phyloP scores from a whole-genome alignment of 306 rosid genomes.

The Comarum palustre region DNA sequence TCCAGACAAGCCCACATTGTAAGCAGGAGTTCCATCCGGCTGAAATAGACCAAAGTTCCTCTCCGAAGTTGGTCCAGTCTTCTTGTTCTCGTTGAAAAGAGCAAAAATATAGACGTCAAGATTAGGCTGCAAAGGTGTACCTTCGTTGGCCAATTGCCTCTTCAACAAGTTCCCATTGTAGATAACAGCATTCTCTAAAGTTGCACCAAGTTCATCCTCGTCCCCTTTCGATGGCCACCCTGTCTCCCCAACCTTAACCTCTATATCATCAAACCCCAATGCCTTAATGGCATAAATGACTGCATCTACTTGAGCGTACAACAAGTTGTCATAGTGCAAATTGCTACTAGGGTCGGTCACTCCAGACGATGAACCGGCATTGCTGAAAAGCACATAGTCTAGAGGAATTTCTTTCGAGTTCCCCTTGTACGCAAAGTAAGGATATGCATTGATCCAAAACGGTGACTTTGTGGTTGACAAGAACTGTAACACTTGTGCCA shows the following conservation, averaged over 20 bases:
- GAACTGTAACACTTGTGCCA: slow-evolving; percentile 64
- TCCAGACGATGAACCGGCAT: slow-evolving; percentile 23
- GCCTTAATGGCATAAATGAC: slow-evolving; percentile 61
- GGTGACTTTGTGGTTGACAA: slow-evolving; percentile 66
- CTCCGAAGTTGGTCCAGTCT: slow-evolving; percentile 88
- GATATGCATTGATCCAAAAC: slow-evolving; percentile 92
- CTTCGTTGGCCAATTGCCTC: slow-evolving; percentile 70
- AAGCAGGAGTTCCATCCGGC: slow-evolving; percentile 78
- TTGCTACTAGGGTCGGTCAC: slow-evolving; percentile 72
- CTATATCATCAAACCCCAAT: slow-evolving; percentile 68
- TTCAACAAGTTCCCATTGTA: slow-evolving; percentile 70
- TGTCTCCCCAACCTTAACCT: slow-evolving; percentile 79
- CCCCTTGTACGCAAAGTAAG: slow-evolving; percentile 78
- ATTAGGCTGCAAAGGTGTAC: slow-evolving; percentile 76
- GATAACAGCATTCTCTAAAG: slow-evolving; percentile 63
- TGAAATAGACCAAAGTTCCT: slow-evolving; percentile 80
- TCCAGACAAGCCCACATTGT: slow-evolving; percentile 65
- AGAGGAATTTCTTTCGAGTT: slow-evolving; percentile 54
- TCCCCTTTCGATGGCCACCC: slow-evolving; percentile 98
- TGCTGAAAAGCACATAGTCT: slow-evolving; percentile 59
- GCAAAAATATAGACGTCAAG: slow-evolving; percentile 86
- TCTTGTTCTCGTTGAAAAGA: slow-evolving; percentile 80
- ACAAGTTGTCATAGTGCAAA: slow-evolving; percentile 79
- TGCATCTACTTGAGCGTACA: slow-evolving; percentile 97
- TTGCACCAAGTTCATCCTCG: slow-evolving; percentile 57